Conservation (phyloP, 2,329 filamentous ascomycete genomes). For the Pseudogymnoascus sp. region DNA sequence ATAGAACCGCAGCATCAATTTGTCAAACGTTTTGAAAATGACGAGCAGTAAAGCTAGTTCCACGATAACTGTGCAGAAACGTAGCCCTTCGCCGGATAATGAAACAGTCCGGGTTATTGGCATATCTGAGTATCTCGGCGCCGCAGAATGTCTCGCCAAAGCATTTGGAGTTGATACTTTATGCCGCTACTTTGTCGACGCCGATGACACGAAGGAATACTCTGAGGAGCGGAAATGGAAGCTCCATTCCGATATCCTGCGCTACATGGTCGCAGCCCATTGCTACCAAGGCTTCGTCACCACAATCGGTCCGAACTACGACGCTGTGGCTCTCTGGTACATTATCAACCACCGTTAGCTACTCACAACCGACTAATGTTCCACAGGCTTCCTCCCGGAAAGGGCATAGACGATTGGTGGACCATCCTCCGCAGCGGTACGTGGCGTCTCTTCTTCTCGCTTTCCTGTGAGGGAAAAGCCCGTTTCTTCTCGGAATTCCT, state of each 20-base stretch:
- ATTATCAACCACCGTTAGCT: slow-evolving; percentile 20
- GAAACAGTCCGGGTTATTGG: slow-evolving; percentile 51
- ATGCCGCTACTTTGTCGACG: slow-evolving; percentile 67
- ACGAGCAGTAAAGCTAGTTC: slow-evolving; percentile 7
- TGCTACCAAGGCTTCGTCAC: slow-evolving; percentile 68
- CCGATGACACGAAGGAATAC: slow-evolving; percentile 57
- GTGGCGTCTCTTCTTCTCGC: slow-evolving; percentile 69
- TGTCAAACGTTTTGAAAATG: slow-evolving; percentile 3
- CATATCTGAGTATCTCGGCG: slow-evolving; percentile 62
- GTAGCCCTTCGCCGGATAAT: slow-evolving; percentile 23
- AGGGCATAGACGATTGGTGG: slow-evolving; percentile 65
- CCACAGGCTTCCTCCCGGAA: slow-evolving; percentile 65
- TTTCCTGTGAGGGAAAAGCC: slow-evolving; percentile 62
- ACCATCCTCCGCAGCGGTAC: slow-evolving; percentile 68
- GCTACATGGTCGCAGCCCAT: slow-evolving; percentile 70
- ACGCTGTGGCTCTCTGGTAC: slow-evolving; percentile 73
- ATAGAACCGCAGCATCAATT: slow-evolving; percentile 32
- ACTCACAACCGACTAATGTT: background rate
- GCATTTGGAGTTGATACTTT: slow-evolving; percentile 72
- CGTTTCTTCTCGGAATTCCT: slow-evolving; percentile 75
- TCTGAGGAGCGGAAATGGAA: slow-evolving; percentile 65
- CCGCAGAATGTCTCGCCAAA: slow-evolving; percentile 64
- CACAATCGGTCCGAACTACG: slow-evolving; percentile 67
- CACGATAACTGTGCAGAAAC: slow-evolving; percentile 25
- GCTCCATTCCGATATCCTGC: slow-evolving; percentile 69